Evolutionary conservation across 805 yeast genomes (phyloP).

Genomic region (Schizosaccharomyces lindneri): DNA sequence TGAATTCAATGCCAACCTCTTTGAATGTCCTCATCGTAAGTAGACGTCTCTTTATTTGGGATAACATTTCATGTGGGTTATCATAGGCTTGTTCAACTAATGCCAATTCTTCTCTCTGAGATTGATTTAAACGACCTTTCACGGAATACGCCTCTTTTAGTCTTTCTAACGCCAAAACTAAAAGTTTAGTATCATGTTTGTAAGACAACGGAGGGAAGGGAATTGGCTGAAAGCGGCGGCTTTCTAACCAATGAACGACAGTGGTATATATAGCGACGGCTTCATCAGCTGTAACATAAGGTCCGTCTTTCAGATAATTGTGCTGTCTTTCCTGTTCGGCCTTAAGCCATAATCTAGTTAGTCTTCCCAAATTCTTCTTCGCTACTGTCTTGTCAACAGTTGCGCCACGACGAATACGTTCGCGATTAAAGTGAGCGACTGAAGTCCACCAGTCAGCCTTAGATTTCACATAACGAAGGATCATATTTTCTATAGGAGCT

Average conservation of each 20-base stretch:
- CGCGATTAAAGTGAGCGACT: slow-evolving; percentile 79
- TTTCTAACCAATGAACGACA: slow-evolving; percentile 78
- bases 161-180: slow-evolving; percentile 71
- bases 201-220: slow-evolving; percentile 84
- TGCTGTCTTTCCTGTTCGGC: slow-evolving; percentile 77
- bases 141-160: slow-evolving; percentile 59
- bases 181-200: slow-evolving; percentile 75
- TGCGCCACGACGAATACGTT: slow-evolving; percentile 66
- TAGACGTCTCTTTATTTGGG: slow-evolving; percentile 56
- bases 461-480: slow-evolving; percentile 72
- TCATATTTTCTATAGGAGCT: slow-evolving; percentile 61
- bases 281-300: slow-evolving; percentile 60
- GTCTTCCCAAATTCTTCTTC: slow-evolving; percentile 72
- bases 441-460: slow-evolving; percentile 94
- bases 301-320: slow-evolving; percentile 60
- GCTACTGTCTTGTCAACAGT: slow-evolving; percentile 87
- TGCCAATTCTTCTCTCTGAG: slow-evolving; percentile 79
- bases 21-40: slow-evolving; percentile 80
- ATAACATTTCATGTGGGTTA: slow-evolving; percentile 79
- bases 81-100: slow-evolving; percentile 90
- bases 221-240: slow-evolving; percentile 58
- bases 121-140: slow-evolving; percentile 52
- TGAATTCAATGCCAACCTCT: slow-evolving; percentile 67
- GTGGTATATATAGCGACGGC: slow-evolving; percentile 71
- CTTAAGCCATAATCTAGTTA: slow-evolving; percentile 79